Conservation (phyloP, 768 basidiomycete species). For the Phlegmacium glaucopus region DNA sequence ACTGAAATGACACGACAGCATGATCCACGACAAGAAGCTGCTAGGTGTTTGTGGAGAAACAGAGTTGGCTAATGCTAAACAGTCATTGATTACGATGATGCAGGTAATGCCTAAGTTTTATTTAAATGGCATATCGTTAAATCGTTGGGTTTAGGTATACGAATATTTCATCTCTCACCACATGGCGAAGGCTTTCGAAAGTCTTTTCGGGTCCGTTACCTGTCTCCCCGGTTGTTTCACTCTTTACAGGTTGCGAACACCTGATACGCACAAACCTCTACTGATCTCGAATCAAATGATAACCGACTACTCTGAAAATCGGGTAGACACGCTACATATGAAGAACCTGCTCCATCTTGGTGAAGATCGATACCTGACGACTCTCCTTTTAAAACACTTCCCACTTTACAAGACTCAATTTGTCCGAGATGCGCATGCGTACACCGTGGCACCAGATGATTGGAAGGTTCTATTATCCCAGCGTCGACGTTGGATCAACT, state of each 20-base stretch:
- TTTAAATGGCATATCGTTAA: no score
- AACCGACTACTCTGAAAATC: conserved; percentile 91
- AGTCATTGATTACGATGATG: conserved; percentile 97
- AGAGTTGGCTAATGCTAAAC: conserved; percentile 86
- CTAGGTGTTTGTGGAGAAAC: conserved; percentile 97
- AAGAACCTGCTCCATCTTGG: conserved; percentile 97
- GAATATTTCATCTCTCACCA: conserved; percentile 99
- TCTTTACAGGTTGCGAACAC: conserved; percentile 89
- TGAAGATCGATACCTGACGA: conserved; percentile 98
- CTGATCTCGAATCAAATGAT: conserved; percentile 90
- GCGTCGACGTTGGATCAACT: conserved; percentile 99
- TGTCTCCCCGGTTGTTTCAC: conserved; percentile 99
- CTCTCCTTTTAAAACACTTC: conserved; percentile 94
- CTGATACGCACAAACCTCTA: conserved; percentile 94
- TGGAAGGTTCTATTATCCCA: conserved; percentile 94
- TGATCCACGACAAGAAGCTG: conserved; percentile 95
- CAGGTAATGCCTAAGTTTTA: conserved; percentile 48
- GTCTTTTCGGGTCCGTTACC: conserved; percentile 94
- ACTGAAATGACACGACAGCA: conserved; percentile 43
- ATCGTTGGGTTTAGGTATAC: conserved; percentile 61
- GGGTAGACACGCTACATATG: conserved; percentile 97
- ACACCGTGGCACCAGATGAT: conserved; percentile 92
- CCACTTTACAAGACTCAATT: conserved; percentile 93
- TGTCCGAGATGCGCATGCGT: conserved; percentile 89
- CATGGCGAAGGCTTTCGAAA: conserved; percentile 97